A percentile compares a stretch with the other conserved stretches of the same genome.
phyloP scores from a whole-genome alignment of 2,329 filamentous ascomycete species.

The Colletotrichum agaves region DNA sequence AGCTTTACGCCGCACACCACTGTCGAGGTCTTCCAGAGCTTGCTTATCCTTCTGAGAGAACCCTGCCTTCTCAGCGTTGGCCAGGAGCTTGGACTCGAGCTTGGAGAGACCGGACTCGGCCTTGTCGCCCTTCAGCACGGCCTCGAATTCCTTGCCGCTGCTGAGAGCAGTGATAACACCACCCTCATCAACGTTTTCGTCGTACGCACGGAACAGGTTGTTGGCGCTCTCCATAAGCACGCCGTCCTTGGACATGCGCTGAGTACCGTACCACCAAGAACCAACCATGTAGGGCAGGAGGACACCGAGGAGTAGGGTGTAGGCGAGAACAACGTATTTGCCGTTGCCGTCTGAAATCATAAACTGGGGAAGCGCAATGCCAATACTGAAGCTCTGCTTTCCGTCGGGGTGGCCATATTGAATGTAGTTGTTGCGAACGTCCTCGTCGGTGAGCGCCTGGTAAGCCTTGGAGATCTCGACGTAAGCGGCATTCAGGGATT shows the following conservation, averaged over 20 bases:
- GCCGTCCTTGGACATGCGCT: slow-evolving; percentile 91
- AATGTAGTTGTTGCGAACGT: slow-evolving; percentile 95
- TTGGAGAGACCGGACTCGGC: slow-evolving; percentile 84
- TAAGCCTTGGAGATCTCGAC: slow-evolving; percentile 98
- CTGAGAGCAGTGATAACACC: slow-evolving; percentile 85
- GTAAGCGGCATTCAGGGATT: slow-evolving; percentile 86
- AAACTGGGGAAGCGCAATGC: slow-evolving; percentile 93
- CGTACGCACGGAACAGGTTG: slow-evolving; percentile 92
- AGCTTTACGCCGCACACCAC: slow-evolving; percentile 83
- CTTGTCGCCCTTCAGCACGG: slow-evolving; percentile 79
- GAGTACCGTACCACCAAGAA: slow-evolving; percentile 98
- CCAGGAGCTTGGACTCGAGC: slow-evolving; percentile 81
- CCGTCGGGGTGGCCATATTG: slow-evolving; percentile 97
- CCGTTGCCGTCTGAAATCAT: slow-evolving; percentile 94
- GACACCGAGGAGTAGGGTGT: slow-evolving; percentile 88
- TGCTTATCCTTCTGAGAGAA: slow-evolving; percentile 79
- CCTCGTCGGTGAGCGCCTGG: slow-evolving; percentile 97
- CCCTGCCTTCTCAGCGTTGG: slow-evolving; percentile 63
- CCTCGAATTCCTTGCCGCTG: slow-evolving; percentile 85
- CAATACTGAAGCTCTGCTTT: slow-evolving; percentile 98
- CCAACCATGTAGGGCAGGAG: slow-evolving; percentile 93
- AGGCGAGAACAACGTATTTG: slow-evolving; percentile 93
- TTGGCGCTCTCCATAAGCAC: slow-evolving; percentile 94
- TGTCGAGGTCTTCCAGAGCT: slow-evolving; percentile 83
- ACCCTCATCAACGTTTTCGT: slow-evolving; percentile 82